These are phyloP conservation scores for Mycena rebaudengoi DNA, from an alignment of 768 basidiomycete species.

Conservation along the genomic window DNA sequence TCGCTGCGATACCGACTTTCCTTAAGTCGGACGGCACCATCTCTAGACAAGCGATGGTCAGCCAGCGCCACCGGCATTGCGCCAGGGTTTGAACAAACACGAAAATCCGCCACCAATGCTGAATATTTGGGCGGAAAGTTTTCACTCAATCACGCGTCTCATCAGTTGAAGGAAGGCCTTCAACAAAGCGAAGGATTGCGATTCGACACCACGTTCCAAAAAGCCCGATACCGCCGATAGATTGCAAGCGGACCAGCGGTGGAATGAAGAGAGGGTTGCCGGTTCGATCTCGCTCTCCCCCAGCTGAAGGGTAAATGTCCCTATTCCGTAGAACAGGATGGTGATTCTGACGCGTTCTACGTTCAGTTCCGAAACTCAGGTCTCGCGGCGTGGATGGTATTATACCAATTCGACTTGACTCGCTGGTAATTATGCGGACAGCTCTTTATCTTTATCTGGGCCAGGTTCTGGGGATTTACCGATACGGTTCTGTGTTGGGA, in stretches of 20 bases:
- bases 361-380: neutral
- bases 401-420: too few species aligned
- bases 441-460: neutral
- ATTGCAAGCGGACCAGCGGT: neutral
- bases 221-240: slow-evolving; percentile 3
- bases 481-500: neutral
- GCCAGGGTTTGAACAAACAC: neutral
- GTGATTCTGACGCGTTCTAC: neutral
- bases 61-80: slow-evolving; percentile 1
- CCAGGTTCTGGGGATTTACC: neutral
- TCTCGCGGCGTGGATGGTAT: too few species aligned
- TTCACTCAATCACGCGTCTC: slow-evolving; percentile 6
- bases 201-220: neutral
- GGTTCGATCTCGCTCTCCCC: neutral
- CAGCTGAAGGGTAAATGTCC: neutral
- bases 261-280: neutral
- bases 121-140: slow-evolving; percentile 5
- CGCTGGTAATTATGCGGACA: neutral
- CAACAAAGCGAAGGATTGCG: slow-evolving; percentile 10
- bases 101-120: neutral
- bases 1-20: neutral
- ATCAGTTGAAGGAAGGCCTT: neutral
- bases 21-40: neutral
- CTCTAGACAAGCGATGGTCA: neutral
- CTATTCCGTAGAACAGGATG: neutral